A percentile compares a stretch with the other conserved stretches of the same genome.
Evolutionary conservation across 495 filamentous ascomycete species (phyloP).

Genomic region (Polyplosphaeria fusca): DNA sequence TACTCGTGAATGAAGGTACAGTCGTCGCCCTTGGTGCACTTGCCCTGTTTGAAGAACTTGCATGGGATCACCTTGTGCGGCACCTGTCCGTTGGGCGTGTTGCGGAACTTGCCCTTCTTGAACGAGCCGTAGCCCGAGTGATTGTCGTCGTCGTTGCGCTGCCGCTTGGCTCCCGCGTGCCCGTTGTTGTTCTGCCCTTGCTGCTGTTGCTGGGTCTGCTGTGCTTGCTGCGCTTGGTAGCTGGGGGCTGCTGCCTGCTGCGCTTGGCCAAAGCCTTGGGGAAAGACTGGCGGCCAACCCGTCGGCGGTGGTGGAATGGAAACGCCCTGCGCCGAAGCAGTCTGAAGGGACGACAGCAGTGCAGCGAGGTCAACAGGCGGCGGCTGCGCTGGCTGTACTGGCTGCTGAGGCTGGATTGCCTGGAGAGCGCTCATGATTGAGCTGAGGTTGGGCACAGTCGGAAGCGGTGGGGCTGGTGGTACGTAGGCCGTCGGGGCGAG

Average conservation of each 20-base stretch:
- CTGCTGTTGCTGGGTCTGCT: conserved; percentile 3
- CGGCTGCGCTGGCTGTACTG: background rate
- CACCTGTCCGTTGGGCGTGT: conserved; percentile 1
- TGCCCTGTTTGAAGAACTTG: conserved; percentile 72
- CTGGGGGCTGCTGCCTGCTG: background rate
- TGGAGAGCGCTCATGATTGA: conserved; percentile 17
- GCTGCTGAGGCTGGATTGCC: background rate
- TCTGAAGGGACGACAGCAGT: background rate
- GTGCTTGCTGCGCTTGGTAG: conserved; percentile 11
- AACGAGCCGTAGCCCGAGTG: conserved; percentile 11
- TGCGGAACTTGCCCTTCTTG: conserved; percentile 27
- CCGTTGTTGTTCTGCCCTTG: conserved; percentile 3
- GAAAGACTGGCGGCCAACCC: conserved; percentile 1
- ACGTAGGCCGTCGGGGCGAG: background rate
- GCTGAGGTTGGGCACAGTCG: conserved; percentile 8
- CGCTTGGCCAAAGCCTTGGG: conserved; percentile 2
- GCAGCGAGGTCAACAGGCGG: conserved; percentile 1
- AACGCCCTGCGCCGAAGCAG: background rate
- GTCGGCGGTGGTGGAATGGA: background rate
- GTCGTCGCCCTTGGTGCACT: conserved; percentile 77
- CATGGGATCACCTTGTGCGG: conserved; percentile 53
- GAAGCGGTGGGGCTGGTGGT: conserved; percentile 5
- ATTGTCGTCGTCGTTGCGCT: conserved; percentile 9
- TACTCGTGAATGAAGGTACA: conserved; percentile 81
- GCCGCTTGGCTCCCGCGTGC: conserved; percentile 13